Evolutionary conservation across 768 basidiomycete genomes (phyloP).

Genomic region (Suillus spraguei): DNA sequence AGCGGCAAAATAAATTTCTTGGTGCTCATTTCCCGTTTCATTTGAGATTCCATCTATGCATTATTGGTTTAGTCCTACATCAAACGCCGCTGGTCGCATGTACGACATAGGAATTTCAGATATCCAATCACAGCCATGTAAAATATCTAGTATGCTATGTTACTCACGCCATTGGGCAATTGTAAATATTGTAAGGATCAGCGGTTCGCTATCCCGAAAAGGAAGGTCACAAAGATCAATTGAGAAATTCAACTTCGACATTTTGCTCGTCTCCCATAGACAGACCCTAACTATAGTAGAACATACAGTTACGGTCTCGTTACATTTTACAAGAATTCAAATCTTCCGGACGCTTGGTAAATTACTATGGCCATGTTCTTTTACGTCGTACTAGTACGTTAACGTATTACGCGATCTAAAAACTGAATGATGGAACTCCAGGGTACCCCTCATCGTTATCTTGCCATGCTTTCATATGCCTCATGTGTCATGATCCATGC

Average conservation of each 20-base stretch:
- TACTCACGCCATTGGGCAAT: neutral
- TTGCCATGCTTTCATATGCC: constrained; percentile 2
- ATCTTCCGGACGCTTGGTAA: neutral
- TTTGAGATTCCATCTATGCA: constrained; percentile 3
- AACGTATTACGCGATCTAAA: neutral
- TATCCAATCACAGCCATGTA: neutral
- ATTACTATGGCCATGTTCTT: neutral
- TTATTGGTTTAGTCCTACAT: neutral
- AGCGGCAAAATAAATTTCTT: neutral
- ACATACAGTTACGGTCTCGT: neutral
- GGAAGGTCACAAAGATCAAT: neutral
- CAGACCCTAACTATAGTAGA: neutral
- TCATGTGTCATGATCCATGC: constrained; percentile 2
- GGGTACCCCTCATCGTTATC: neutral
- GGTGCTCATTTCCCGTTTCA: neutral
- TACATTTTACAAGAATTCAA: neutral
- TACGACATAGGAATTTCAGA: neutral
- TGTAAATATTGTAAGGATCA: neutral
- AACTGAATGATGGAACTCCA: neutral
- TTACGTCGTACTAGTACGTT: neutral
- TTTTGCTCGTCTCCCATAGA: neutral
- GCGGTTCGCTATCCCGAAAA: neutral
- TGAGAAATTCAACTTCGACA: neutral
- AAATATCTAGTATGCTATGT: neutral
- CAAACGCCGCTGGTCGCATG: neutral